Base-by-base conservation (phyloP, 805 yeast genomes). In the Cyberlindnera misumaiensis region DNA sequence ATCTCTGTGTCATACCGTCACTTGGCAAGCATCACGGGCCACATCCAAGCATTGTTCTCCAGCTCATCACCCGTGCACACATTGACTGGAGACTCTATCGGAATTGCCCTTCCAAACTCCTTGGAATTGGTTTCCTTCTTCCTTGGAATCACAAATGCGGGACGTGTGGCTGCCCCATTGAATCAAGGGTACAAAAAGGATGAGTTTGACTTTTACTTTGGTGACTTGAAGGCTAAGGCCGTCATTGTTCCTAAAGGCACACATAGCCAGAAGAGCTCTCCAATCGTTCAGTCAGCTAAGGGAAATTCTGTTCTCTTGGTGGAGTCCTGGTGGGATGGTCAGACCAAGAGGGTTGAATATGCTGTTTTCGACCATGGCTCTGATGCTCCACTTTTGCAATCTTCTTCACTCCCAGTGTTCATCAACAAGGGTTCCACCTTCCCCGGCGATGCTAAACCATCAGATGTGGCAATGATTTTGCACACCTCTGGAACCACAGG, bases 401-500 rank as follows among this genome's bases (percentile, higher is more conserved):
- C 70, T 1, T 14, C 42, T 8, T 32, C 40, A 15, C 42, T 44
- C 26, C 62, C 69, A 6, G 49, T 52, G 11, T 62, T 57, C 47
- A 34, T 51, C 28, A 65, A 67, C 45, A 45, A 40, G 11, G 46
- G 43, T 29, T 36, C 45, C 0, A 49, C 33, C 14, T 59, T 70
- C 42, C 70, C 73, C 16, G 73, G 75, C 3, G 57, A 46, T 36
- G 67, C 77, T 3, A 45, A 55, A 12, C 70, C 76, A 2, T 59
- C 67, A 33, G 81, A 78, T 41, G 67, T 75, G 28, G 86, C 86
- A 3, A 59, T 81, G 56, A 75, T 81, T 18, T 60, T 81, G 34
- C 87, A 81, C 58, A 81, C 89, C 8, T 73, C 82, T 34, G 89
- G 89, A 24, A 81, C 88, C 8, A 81, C 88, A 2, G 86, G 87